Conservation (phyloP, 805 yeast genomes). For the Naumovozyma castellii region DNA sequence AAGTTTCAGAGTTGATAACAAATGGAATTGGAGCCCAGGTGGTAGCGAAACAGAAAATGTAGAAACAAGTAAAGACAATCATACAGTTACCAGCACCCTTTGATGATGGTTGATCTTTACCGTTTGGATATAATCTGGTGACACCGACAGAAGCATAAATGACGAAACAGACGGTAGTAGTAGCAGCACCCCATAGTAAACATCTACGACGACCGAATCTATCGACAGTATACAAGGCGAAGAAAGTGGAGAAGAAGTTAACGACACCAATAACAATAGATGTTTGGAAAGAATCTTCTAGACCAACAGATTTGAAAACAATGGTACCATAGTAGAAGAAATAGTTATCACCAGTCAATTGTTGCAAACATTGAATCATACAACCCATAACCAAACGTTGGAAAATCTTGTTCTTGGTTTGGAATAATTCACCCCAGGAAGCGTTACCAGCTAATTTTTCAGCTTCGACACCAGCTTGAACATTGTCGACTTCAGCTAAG, state of each 20-base stretch:
- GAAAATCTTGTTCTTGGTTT: conserved; percentile 55
- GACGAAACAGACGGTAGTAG: conserved; percentile 38
- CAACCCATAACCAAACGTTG: conserved; percentile 42
- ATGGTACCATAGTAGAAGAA: conserved; percentile 61
- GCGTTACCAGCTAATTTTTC: conserved; percentile 57
- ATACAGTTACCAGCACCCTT: conserved; percentile 56
- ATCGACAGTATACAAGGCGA: conserved; percentile 44
- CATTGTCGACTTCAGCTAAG: conserved; percentile 50
- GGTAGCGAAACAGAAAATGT: conserved; percentile 63
- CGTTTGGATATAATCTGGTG: conserved; percentile 34
- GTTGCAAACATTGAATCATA: conserved; percentile 54
- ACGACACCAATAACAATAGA: conserved; percentile 51
- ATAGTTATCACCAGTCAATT: conserved; percentile 57
- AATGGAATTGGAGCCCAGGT: conserved; percentile 69
- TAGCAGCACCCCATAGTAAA: conserved; percentile 38
- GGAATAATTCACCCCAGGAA: conserved; percentile 52
- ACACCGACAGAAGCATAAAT: conserved; percentile 56
- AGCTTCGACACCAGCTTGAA: conserved; percentile 45
- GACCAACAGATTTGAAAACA: conserved; percentile 51
- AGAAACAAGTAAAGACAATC: conserved; percentile 63
- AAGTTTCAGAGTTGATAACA: conserved; percentile 58
- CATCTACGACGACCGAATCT: conserved; percentile 45
- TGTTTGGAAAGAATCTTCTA: conserved; percentile 48
- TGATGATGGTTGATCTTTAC: conserved; percentile 21
- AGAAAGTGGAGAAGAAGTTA: conserved; percentile 49